Percentiles rank a stretch among this genome's conserved stretches.
phyloP scores from a whole-genome alignment of 1,139 yeast species.

The Zygoascus hellenicus region DNA sequence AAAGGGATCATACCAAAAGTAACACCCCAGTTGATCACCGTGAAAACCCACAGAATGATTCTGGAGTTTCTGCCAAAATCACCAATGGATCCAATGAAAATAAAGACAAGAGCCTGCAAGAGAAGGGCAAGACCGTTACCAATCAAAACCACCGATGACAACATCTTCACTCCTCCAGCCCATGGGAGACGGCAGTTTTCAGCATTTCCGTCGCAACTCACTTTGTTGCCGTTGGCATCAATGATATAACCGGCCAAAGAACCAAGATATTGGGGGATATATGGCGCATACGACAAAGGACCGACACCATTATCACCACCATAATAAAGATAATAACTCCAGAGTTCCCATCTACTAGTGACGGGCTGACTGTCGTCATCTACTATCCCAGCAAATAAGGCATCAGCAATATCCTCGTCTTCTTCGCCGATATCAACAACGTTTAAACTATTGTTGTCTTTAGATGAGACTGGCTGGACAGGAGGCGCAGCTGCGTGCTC shows the following conservation, averaged over 20 bases:
- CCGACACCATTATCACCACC: conserved; percentile 20
- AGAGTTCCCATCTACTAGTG: conserved; percentile 17
- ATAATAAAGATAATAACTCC: conserved; percentile 18
- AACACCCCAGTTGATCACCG: conserved; percentile 18
- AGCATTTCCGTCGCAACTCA: conserved; percentile 10
- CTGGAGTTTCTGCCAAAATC: conserved; percentile 18
- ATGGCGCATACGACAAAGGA: conserved; percentile 17
- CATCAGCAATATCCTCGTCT: conserved; percentile 9
- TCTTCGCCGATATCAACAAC: conserved; percentile 6
- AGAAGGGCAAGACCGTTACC: conserved; percentile 16
- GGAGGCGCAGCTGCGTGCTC: conserved; percentile 1
- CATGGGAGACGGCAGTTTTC: conserved; percentile 14
- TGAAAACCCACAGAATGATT: conserved; percentile 15
- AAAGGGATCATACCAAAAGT: conserved; percentile 17
- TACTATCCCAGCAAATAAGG: conserved; percentile 11
- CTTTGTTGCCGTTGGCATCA: conserved; percentile 13
- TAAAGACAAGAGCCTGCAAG: conserved; percentile 18
- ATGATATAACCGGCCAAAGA: conserved; percentile 13
- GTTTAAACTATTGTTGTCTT: background rate
- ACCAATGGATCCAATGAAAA: conserved; percentile 18
- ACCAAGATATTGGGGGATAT: conserved; percentile 15
- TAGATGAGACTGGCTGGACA: background rate
- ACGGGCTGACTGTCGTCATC: conserved; percentile 13
- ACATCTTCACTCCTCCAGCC: conserved; percentile 14
- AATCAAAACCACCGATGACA: conserved; percentile 13